Evolutionary conservation across 2,329 filamentous ascomycete species (phyloP).

Genomic region (Xylariaceae sp.): DNA sequence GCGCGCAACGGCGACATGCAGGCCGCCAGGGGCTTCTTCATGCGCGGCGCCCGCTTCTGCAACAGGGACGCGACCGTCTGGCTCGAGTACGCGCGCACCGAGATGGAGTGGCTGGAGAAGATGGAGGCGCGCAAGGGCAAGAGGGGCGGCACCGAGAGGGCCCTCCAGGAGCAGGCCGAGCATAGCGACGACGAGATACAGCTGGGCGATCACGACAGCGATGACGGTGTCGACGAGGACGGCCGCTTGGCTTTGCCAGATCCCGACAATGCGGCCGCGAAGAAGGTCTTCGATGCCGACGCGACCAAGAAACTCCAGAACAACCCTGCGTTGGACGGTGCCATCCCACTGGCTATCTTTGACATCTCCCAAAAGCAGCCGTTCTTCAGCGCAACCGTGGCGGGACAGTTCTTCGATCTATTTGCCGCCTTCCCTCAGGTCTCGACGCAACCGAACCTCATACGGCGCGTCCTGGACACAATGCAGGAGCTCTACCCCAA

Average conservation of each 20-base stretch:
- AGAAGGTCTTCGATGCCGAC: slow-evolving; percentile 39
- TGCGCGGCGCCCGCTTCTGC: slow-evolving; percentile 83
- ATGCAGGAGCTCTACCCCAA: slow-evolving; percentile 54
- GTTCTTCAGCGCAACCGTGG: slow-evolving; percentile 57
- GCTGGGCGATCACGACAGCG: slow-evolving; percentile 35
- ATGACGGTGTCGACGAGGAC: slow-evolving; percentile 34
- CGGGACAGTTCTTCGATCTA: slow-evolving; percentile 72
- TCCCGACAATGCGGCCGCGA: slow-evolving; percentile 29
- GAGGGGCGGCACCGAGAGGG: slow-evolving; percentile 34
- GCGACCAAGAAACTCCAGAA: slow-evolving; percentile 49
- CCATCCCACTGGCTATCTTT: slow-evolving; percentile 87
- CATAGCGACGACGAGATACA: slow-evolving; percentile 40
- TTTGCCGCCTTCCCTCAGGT: slow-evolving; percentile 63
- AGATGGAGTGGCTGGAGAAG: slow-evolving; percentile 86
- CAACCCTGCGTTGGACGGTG: slow-evolving; percentile 83
- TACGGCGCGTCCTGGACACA: slow-evolving; percentile 64
- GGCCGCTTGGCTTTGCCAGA: slow-evolving; percentile 36
- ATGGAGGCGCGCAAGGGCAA: slow-evolving; percentile 61
- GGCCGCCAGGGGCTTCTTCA: slow-evolving; percentile 77
- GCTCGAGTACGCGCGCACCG: slow-evolving; percentile 83
- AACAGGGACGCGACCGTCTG: slow-evolving; percentile 66
- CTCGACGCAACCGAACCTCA: slow-evolving; percentile 56
- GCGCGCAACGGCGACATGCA: slow-evolving; percentile 82
- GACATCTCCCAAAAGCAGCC: slow-evolving; percentile 76
- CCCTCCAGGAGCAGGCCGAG: slow-evolving; percentile 47